Evolutionary conservation across 108 stramenopile species (phyloP).

Genomic region (Fistulifera solaris): DNA sequence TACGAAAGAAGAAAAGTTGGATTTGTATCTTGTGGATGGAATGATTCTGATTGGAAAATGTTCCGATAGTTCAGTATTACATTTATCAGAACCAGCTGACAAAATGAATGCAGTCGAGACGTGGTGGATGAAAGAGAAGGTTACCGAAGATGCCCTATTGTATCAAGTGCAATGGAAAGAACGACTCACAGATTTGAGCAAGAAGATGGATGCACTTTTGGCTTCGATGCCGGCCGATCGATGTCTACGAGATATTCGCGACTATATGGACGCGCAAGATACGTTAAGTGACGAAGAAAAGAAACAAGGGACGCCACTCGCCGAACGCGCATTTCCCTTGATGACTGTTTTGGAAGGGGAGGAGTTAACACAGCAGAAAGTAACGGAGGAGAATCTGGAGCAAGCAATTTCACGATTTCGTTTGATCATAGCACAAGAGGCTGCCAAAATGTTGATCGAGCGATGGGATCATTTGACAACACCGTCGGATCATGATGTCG

Average conservation of each 20-base stretch:
- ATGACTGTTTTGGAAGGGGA: not conserved
- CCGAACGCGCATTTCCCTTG: not conserved
- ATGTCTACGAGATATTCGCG: constrained; percentile 27
- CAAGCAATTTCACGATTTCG: constrained; percentile 25
- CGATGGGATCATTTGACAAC: constrained; percentile 50
- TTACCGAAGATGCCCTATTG: not conserved
- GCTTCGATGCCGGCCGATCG: constrained; percentile 10
- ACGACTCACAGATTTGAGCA: constrained; percentile 10
- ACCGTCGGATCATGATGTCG: constrained; percentile 64
- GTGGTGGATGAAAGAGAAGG: not conserved
- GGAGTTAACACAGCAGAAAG: no score
- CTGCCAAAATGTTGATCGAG: constrained; percentile 21
- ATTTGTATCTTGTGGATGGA: constrained; percentile 79
- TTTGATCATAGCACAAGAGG: constrained; percentile 24
- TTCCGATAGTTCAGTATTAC: constrained; percentile 21
- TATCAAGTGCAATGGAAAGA: constrained; percentile 13
- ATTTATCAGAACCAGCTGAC: not conserved
- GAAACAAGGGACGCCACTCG: not conserved
- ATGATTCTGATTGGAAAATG: constrained; percentile 38
- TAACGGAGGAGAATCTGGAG: constrained; percentile 10
- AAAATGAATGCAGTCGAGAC: not conserved
- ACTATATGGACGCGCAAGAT: constrained; percentile 24
- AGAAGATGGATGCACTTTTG: constrained; percentile 13
- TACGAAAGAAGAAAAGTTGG: constrained; percentile 45
- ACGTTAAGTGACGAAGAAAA: not conserved